Evolutionary conservation across 129 eudicot genomes (phyloP).

Genomic region (Sambucus nigra): DNA sequence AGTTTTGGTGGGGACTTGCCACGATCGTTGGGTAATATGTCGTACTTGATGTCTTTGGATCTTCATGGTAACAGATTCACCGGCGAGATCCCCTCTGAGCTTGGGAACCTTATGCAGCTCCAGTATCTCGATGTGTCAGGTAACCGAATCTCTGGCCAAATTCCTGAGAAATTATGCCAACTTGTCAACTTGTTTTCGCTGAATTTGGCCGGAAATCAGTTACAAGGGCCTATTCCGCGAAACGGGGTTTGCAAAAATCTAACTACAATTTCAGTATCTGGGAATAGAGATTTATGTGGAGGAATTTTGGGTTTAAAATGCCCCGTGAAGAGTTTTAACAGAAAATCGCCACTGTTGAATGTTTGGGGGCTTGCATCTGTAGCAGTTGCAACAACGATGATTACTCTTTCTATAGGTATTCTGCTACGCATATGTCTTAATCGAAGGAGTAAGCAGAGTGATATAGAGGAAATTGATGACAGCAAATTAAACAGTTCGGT

Average conservation of each 20-base stretch:
- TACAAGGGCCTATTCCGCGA: conserved; percentile 60
- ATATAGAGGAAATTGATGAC: conserved; percentile 25
- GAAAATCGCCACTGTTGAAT: conserved; percentile 26
- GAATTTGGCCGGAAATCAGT: conserved; percentile 40
- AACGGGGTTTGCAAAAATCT: conserved; percentile 44
- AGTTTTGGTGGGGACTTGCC: conserved; percentile 45
- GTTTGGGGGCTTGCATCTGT: conserved; percentile 32
- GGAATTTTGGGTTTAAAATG: conserved; percentile 40
- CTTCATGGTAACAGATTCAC: conserved; percentile 46
- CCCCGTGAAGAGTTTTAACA: conserved; percentile 26
- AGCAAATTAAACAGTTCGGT: conserved; percentile 38
- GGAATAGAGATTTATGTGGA: conserved; percentile 69
- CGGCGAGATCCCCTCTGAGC: conserved; percentile 45
- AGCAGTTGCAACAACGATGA: conserved; percentile 21
- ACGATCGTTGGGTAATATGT: conserved; percentile 41
- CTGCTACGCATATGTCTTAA: conserved; percentile 28
- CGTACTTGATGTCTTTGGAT: conserved; percentile 54
- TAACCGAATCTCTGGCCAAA: conserved; percentile 40
- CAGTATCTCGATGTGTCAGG: conserved; percentile 48
- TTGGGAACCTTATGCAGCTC: conserved; percentile 48
- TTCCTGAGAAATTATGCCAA: conserved; percentile 46
- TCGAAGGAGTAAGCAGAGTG: conserved; percentile 21
- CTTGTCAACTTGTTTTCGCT: conserved; percentile 23
- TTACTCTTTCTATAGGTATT: conserved; percentile 26
- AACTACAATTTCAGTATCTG: conserved; percentile 29